These are phyloP conservation scores for Sporothrix dimorphospora DNA, from an alignment of 2,329 filamentous ascomycete species.

Conservation along the genomic window DNA sequence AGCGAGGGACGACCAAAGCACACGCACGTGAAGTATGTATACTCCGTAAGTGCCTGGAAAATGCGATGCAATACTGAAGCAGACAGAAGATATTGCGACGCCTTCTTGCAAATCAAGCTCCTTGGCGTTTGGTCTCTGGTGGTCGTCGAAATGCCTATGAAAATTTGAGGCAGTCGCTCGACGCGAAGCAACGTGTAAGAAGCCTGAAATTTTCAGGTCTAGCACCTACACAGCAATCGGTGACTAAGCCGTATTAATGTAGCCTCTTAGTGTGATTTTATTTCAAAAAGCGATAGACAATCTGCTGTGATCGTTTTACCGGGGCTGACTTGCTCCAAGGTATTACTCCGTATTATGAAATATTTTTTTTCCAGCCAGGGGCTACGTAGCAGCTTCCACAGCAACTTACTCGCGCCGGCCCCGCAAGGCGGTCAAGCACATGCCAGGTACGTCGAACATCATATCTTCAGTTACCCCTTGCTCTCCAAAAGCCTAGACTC, in stretches of 20 bases:
- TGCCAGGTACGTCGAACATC: neutral
- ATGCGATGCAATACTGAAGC: neutral
- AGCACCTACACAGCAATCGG: neutral
- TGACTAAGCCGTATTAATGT: neutral
- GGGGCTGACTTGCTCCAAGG: neutral
- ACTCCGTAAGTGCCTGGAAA: neutral
- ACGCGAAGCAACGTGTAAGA: neutral
- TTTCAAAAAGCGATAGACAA: conserved; percentile 1
- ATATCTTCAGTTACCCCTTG: neutral
- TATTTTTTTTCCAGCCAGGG: too few relatives aligned
- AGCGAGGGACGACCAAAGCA: neutral
- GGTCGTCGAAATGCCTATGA: neutral
- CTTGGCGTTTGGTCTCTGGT: neutral
- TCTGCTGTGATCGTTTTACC: conserved; percentile 21
- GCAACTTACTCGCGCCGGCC: neutral
- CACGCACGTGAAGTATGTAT: neutral
- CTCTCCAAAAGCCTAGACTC: neutral
- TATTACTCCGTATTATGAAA: too few relatives aligned
- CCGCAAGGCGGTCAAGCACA: conserved; percentile 2
- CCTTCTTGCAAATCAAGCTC: neutral
- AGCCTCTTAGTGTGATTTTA: neutral
- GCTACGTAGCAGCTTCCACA: too few relatives aligned
- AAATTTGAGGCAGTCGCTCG: neutral
- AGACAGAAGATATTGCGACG: neutral
- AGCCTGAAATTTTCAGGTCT: neutral